These are phyloP conservation scores for Gyrodon lividus DNA, from an alignment of 768 basidiomycete genomes.

Conservation along the genomic window DNA sequence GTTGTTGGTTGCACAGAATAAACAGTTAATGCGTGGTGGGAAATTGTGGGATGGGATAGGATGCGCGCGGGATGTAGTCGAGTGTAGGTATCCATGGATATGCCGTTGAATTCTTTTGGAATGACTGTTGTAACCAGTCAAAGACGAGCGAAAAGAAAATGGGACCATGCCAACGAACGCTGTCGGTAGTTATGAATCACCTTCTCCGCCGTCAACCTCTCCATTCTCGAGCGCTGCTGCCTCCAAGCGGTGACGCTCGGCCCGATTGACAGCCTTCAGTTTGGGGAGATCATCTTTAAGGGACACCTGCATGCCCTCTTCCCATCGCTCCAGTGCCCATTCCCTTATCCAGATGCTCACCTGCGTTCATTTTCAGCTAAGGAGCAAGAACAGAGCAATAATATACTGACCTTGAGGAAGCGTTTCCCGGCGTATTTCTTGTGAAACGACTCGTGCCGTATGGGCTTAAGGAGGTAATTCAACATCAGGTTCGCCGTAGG, in stretches of 20 bases:
- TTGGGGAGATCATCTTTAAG: constrained; percentile 57
- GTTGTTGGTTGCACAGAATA: constrained; percentile 27
- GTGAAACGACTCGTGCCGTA: constrained; percentile 74
- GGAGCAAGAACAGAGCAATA: not conserved
- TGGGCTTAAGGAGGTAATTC: constrained; percentile 76
- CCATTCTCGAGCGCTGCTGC: constrained; percentile 9
- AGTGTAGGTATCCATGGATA: constrained; percentile 28
- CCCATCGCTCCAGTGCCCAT: constrained; percentile 83
- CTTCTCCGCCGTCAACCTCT: constrained; percentile 8
- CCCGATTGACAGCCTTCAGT: constrained; percentile 21
- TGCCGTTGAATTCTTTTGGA: constrained; percentile 24
- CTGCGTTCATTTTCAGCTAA: constrained; percentile 36
- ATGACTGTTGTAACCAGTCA: constrained; percentile 10
- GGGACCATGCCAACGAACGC: not conserved
- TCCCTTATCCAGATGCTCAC: constrained; percentile 79
- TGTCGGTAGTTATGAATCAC: constrained; percentile 13
- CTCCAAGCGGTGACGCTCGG: constrained; percentile 18
- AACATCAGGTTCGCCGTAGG: constrained; percentile 85
- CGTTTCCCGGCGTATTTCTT: constrained; percentile 88
- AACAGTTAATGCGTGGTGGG: constrained; percentile 24
- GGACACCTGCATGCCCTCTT: constrained; percentile 57
- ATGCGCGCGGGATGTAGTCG: constrained; percentile 21
- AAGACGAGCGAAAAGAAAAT: not conserved
- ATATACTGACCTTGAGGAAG: constrained; percentile 67
- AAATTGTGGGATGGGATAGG: constrained; percentile 15